A percentile compares a stretch with the other conserved stretches of the same genome.
Evolutionary conservation across 1,284 basidiomycete genomes (phyloP).

Genomic region (Cronartium ribicola): DNA sequence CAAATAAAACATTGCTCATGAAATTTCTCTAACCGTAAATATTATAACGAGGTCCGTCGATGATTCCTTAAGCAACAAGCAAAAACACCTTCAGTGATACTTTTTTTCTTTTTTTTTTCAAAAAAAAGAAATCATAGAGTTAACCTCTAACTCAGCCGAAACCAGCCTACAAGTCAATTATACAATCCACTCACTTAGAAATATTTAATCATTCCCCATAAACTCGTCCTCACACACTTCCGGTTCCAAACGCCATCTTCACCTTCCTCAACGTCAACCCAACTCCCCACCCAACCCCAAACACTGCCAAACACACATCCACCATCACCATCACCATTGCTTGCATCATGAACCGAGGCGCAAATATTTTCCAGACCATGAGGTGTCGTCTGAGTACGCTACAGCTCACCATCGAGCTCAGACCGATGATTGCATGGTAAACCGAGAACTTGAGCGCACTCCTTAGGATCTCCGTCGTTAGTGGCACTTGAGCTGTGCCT

Average conservation of each 20-base stretch:
- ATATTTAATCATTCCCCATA: neutral
- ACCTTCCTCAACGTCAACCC: slow-evolving; percentile 39
- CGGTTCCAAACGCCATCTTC: slow-evolving; percentile 38
- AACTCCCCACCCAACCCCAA: slow-evolving; percentile 41
- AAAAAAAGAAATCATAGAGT: neutral
- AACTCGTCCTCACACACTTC: neutral
- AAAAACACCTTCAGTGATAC: neutral
- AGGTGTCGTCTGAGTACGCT: slow-evolving; percentile 78
- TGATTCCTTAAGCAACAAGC: too few species aligned
- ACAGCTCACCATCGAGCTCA: slow-evolving; percentile 69
- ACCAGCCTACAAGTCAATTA: too few species aligned
- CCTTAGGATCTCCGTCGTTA: slow-evolving; percentile 47
- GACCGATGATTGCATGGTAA: slow-evolving; percentile 65
- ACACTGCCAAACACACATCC: slow-evolving; percentile 54
- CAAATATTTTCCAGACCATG: slow-evolving; percentile 99
- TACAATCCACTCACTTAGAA: neutral
- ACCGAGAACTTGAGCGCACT: slow-evolving; percentile 64
- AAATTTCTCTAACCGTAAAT: too few species aligned
- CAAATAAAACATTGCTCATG: too few species aligned
- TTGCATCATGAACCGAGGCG: slow-evolving; percentile 82
- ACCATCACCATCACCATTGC: slow-evolving; percentile 56
- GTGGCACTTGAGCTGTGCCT: neutral
- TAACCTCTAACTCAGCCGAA: too few species aligned
- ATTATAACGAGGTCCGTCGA: too few species aligned
- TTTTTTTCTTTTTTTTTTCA: neutral